phyloP scores from a whole-genome alignment of 140 eudicot species.

The Anethum foeniculum region DNA sequence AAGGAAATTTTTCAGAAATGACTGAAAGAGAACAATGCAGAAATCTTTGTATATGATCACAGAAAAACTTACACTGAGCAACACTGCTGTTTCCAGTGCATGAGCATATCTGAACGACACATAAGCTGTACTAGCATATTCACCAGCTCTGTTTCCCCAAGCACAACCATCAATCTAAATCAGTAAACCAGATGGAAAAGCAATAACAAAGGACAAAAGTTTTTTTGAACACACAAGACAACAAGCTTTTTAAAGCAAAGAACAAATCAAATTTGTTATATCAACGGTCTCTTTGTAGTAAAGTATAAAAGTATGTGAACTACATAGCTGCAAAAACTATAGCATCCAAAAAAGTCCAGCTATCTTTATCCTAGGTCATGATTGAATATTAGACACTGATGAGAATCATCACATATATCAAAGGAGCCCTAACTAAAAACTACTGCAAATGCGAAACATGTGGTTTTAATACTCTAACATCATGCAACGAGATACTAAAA shows the following conservation, averaged over 20 bases:
- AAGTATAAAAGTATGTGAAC: background rate
- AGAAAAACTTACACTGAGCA: constrained; percentile 72
- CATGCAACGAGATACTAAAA: background rate
- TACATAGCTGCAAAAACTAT: background rate
- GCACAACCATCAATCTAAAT: constrained; percentile 16
- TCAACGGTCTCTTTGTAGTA: background rate
- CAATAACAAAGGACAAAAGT: background rate
- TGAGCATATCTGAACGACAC: constrained; percentile 75
- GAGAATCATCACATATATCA: background rate
- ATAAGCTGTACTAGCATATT: constrained; percentile 71
- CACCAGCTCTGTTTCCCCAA: constrained; percentile 66
- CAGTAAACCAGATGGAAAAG: constrained; percentile 12
- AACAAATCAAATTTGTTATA: background rate
- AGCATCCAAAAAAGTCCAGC: background rate
- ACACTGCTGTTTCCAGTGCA: constrained; percentile 84
- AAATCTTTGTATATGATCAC: background rate
- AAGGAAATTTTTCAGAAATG: background rate
- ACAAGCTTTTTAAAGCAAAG: constrained; percentile 3
- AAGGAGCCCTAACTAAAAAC: background rate
- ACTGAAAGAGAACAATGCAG: background rate
- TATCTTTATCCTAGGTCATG: background rate
- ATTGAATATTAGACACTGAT: background rate
- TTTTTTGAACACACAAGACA: background rate
- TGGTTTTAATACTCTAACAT: background rate
- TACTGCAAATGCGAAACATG: background rate